Conservation (phyloP, 2,329 filamentous ascomycete species). For the Magnaporthiopsis incrustans region DNA sequence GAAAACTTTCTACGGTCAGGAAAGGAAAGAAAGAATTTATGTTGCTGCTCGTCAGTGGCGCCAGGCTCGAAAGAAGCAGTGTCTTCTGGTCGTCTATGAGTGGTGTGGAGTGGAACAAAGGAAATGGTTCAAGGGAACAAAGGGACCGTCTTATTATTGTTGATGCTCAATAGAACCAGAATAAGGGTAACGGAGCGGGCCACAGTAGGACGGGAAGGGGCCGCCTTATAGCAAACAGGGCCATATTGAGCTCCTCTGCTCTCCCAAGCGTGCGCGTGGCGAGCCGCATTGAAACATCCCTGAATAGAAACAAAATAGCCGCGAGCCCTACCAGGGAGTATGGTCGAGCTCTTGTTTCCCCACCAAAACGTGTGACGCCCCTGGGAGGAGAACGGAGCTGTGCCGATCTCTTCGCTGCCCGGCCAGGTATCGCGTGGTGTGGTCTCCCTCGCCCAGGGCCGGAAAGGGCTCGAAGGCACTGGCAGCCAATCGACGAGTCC, state of each 20-base stretch:
- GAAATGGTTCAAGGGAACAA: background rate
- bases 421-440: too few relatives aligned
- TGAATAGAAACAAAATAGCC: slow-evolving; percentile 3
- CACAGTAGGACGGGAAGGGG: background rate
- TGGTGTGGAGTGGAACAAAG: background rate
- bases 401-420: background rate
- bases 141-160: background rate
- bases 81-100: background rate
- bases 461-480: background rate
- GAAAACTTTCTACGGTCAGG: background rate
- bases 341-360: background rate
- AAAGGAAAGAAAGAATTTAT: background rate
- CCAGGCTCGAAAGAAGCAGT: background rate
- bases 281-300: background rate
- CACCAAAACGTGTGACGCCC: background rate
- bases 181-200: background rate
- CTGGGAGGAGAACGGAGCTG: background rate
- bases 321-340: background rate
- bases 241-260: background rate
- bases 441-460: too few relatives aligned
- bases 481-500: background rate
- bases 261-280: background rate
- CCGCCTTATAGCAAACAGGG: background rate
- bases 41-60: background rate
- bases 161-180: background rate